Conservation (phyloP, 768 basidiomycete genomes). For the Auricularia auricula-judae region DNA sequence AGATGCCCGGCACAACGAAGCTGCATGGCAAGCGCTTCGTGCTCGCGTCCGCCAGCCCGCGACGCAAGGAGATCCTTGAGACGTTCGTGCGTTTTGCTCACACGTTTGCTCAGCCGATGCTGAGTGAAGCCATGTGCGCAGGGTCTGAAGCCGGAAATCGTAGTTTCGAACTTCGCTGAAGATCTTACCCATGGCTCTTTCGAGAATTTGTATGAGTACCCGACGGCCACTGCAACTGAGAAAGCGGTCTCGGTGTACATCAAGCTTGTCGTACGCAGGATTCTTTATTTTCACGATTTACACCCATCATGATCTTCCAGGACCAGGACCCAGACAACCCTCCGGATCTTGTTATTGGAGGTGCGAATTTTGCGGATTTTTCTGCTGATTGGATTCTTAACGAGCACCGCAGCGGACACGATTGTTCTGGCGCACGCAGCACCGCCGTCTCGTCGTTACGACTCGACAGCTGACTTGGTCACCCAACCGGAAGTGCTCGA, state of each 20-base stretch:
- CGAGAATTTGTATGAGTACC: slow-evolving; percentile 61
- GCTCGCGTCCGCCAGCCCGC: slow-evolving; percentile 78
- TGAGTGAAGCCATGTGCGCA: slow-evolving; percentile 11
- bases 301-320: slow-evolving; percentile 15
- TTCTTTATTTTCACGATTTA: neutral
- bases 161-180: slow-evolving; percentile 75
- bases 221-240: slow-evolving; percentile 62
- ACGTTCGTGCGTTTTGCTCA: slow-evolving; percentile 47
- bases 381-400: neutral
- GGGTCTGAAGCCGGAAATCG: slow-evolving; percentile 58
- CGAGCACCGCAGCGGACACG: slow-evolving; percentile 63
- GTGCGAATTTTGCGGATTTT: slow-evolving; percentile 22
- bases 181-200: slow-evolving; percentile 58
- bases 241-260: slow-evolving; percentile 85
- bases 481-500: slow-evolving; percentile 73
- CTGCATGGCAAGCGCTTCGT: slow-evolving; percentile 68
- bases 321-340: slow-evolving; percentile 49
- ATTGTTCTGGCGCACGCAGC: slow-evolving; percentile 77
- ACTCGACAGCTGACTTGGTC: slow-evolving; percentile 44
- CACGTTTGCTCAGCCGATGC: no score
- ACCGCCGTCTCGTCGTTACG: slow-evolving; percentile 26
- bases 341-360: slow-evolving; percentile 72
- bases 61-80: slow-evolving; percentile 72
- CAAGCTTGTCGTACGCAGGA: slow-evolving; percentile 49
- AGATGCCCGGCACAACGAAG: slow-evolving; percentile 34